These are phyloP conservation scores for Trichocladium antarcticum DNA, from an alignment of 495 filamentous ascomycete species.

Conservation along the genomic window DNA sequence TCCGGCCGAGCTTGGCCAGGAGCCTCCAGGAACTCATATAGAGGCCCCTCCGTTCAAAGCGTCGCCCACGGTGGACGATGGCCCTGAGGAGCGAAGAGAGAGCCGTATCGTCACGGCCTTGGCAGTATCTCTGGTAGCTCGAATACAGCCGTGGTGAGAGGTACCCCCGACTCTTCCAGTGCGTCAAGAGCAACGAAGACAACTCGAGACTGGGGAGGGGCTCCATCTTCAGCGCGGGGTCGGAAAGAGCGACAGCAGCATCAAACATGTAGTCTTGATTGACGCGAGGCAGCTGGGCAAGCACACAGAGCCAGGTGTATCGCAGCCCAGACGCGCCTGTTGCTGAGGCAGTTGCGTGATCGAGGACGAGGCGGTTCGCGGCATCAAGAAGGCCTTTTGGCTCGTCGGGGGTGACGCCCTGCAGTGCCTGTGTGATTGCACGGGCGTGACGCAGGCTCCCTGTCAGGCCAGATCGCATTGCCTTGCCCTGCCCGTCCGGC, in stretches of 20 bases:
- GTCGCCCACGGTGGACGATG: conserved; percentile 1
- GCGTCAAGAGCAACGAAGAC: conserved; percentile 18
- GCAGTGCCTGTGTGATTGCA: conserved; percentile 5
- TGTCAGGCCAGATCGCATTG: background rate
- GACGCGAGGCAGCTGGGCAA: conserved; percentile 19
- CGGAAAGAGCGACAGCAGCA: conserved; percentile 1
- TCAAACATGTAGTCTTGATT: conserved; percentile 12
- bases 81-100: conserved; percentile 22
- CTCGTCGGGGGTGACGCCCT: background rate
- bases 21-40: conserved; percentile 16
- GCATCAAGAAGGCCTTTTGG: conserved; percentile 10
- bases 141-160: background rate
- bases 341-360: background rate
- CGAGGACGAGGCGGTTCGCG: conserved; percentile 8
- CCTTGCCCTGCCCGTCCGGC: background rate
- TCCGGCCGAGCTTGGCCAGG: conserved; percentile 9
- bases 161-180: conserved; percentile 23
- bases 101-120: conserved; percentile 9
- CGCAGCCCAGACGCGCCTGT: background rate
- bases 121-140: conserved; percentile 1
- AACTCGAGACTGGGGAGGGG: conserved; percentile 13
- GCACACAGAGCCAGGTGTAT: conserved; percentile 22
- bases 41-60: background rate
- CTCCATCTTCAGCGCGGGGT: background rate
- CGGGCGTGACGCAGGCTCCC: background rate